phyloP scores from a whole-genome alignment of 306 rosid genomes.

The Gastrolobium villosum region DNA sequence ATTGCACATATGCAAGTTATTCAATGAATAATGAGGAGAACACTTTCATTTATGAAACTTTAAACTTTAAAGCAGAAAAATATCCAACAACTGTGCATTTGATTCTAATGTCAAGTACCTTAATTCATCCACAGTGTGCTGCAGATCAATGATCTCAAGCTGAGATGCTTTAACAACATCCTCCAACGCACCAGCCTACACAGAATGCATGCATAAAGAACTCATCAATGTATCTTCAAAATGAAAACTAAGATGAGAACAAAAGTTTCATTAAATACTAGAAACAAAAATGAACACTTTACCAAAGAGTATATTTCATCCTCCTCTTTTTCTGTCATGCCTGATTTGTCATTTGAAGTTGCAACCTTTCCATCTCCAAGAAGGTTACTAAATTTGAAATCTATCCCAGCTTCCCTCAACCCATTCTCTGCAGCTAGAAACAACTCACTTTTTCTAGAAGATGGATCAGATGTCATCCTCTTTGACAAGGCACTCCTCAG shows the following conservation, averaged over 20 bases:
- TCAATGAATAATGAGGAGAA: neutral
- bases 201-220: conserved; percentile 39
- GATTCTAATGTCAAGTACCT: conserved; percentile 63
- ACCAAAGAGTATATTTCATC: conserved; percentile 89
- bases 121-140: conserved; percentile 76
- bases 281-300: conserved; percentile 42
- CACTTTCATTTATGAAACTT: conserved; percentile 34
- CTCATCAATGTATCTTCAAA: conserved; percentile 43
- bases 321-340: conserved; percentile 59
- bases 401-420: conserved; percentile 85
- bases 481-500: conserved; percentile 87
- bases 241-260: conserved; percentile 6
- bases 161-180: conserved; percentile 92
- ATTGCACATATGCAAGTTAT: conserved; percentile 35
- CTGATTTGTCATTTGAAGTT: conserved; percentile 56
- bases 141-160: conserved; percentile 92
- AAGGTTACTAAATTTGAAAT: conserved; percentile 87
- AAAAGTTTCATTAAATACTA: conserved; percentile 26
- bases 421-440: conserved; percentile 94
- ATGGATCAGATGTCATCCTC: conserved; percentile 65
- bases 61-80: neutral
- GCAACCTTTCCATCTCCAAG: conserved; percentile 61
- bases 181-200: conserved; percentile 96
- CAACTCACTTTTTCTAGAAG: conserved; percentile 69
- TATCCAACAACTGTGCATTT: conserved; percentile 40